Evolutionary conservation across 2,329 filamentous ascomycete genomes (phyloP).

Genomic region (Aspergillus persii): DNA sequence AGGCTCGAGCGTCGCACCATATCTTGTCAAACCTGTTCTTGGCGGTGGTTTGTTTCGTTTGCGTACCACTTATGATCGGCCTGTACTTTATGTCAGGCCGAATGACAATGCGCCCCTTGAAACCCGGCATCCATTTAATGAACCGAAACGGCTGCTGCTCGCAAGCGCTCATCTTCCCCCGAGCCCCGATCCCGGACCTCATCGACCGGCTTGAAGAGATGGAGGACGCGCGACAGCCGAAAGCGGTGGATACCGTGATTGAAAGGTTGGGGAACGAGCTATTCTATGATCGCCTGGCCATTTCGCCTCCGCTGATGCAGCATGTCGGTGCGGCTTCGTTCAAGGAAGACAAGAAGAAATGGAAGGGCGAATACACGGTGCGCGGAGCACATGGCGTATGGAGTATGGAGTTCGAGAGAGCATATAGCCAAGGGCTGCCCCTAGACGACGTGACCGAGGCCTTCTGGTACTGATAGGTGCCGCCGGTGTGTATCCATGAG

Average conservation of each 20-base stretch:
- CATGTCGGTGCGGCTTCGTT: conserved; percentile 24
- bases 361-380: conserved; percentile 16
- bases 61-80: conserved; percentile 27
- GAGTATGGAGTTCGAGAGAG: conserved; percentile 25
- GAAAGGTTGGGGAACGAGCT: conserved; percentile 17
- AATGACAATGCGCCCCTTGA: conserved; percentile 38
- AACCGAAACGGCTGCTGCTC: conserved; percentile 45
- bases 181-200: conserved; percentile 20
- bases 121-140: conserved; percentile 41
- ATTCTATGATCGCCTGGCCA: conserved; percentile 17
- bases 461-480: neutral
- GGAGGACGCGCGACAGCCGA: conserved; percentile 10
- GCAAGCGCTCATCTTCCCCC: conserved; percentile 46
- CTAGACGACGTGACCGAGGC: neutral
- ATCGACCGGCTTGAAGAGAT: conserved; percentile 15
- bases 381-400: conserved; percentile 24
- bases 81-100: conserved; percentile 45
- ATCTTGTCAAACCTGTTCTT: conserved; percentile 25
- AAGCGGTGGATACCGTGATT: conserved; percentile 21
- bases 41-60: conserved; percentile 28
- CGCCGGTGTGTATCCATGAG: neutral
- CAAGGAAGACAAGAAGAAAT: conserved; percentile 20
- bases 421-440: conserved; percentile 5
- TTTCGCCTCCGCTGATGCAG: conserved; percentile 25
- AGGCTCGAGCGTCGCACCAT: conserved; percentile 14